These are phyloP conservation scores for Ceratocystis huliohia DNA, from an alignment of 2,329 filamentous ascomycete species.

Conservation along the genomic window DNA sequence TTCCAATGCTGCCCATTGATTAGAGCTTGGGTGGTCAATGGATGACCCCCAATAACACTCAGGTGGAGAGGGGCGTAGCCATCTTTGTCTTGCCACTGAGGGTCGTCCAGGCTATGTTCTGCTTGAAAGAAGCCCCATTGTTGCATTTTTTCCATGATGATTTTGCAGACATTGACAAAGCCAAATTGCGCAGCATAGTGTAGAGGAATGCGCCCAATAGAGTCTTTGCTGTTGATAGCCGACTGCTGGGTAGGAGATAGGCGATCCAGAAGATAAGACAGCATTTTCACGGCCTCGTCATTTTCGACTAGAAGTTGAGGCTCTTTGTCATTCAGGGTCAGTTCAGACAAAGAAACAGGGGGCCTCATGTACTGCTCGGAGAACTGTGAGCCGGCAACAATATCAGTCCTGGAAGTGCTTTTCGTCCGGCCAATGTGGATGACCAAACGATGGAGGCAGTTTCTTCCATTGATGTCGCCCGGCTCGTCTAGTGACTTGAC, in stretches of 20 bases:
- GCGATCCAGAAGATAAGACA: constrained; percentile 50
- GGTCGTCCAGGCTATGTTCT: constrained; percentile 71
- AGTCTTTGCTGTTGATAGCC: constrained; percentile 58
- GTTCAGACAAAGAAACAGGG: constrained; percentile 29
- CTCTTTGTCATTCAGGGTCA: constrained; percentile 53
- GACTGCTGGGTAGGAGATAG: constrained; percentile 54
- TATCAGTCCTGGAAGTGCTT: constrained; percentile 25
- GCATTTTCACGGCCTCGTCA: constrained; percentile 62
- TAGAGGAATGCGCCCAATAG: constrained; percentile 70
- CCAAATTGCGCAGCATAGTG: constrained; percentile 95
- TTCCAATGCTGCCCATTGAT: constrained; percentile 70
- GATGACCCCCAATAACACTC: constrained; percentile 81
- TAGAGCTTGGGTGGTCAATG: constrained; percentile 68
- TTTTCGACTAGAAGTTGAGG: constrained; percentile 51
- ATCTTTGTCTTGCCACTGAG: constrained; percentile 82
- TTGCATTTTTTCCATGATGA: constrained; percentile 80
- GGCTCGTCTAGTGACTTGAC: constrained; percentile 67
- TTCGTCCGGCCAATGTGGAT: constrained; percentile 80
- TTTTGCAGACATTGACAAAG: constrained; percentile 77
- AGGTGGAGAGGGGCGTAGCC: constrained; percentile 85
- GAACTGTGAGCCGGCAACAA: constrained; percentile 19
- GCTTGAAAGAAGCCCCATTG: constrained; percentile 79
- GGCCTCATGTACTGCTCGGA: constrained; percentile 55
- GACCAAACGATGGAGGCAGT: constrained; percentile 83
- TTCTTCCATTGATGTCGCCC: constrained; percentile 87